These are phyloP conservation scores for Pelargonium cotyledonis DNA, from an alignment of 441 rosid genomes.

Conservation along the genomic window DNA sequence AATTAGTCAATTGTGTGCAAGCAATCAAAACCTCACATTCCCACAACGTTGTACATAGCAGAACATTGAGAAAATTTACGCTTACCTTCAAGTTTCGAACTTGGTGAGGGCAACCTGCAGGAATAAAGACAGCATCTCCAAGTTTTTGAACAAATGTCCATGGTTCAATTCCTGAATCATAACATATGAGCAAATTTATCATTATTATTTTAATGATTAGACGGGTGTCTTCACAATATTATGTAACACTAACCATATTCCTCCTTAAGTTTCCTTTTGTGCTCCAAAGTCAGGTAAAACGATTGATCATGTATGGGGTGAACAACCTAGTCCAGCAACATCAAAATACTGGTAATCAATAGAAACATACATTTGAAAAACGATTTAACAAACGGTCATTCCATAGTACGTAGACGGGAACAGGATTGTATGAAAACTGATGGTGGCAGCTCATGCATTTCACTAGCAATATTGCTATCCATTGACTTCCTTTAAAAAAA, in stretches of 20 bases:
- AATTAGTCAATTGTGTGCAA: too few species aligned
- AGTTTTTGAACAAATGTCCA: slow-evolving; percentile 3
- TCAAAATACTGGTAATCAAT: not conserved
- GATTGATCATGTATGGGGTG: slow-evolving; percentile 3
- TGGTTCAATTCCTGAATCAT: not conserved
- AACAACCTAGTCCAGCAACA: slow-evolving; percentile 1
- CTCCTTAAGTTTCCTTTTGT: slow-evolving; percentile 3
- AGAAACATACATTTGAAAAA: too few species aligned
- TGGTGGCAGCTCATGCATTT: too few species aligned
- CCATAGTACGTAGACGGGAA: too few species aligned
- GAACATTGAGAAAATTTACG: not conserved
- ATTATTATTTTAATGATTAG: not conserved
- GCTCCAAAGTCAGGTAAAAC: slow-evolving; percentile 4
- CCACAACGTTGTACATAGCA: too few species aligned
- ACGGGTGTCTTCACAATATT: not conserved
- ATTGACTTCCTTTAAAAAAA: too few species aligned
- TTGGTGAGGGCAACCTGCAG: slow-evolving; percentile 2
- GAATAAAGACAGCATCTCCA: slow-evolving; percentile 1
- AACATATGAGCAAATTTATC: not conserved
- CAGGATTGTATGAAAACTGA: too few species aligned
- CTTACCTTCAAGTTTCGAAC: slow-evolving; percentile 1
- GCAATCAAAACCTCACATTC: too few species aligned
- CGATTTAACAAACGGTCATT: too few species aligned
- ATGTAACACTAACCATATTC: slow-evolving; percentile 5
- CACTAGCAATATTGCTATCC: too few species aligned